Base-by-base conservation (phyloP, 2,329 filamentous ascomycete genomes). In the Colletotrichum sp. region DNA sequence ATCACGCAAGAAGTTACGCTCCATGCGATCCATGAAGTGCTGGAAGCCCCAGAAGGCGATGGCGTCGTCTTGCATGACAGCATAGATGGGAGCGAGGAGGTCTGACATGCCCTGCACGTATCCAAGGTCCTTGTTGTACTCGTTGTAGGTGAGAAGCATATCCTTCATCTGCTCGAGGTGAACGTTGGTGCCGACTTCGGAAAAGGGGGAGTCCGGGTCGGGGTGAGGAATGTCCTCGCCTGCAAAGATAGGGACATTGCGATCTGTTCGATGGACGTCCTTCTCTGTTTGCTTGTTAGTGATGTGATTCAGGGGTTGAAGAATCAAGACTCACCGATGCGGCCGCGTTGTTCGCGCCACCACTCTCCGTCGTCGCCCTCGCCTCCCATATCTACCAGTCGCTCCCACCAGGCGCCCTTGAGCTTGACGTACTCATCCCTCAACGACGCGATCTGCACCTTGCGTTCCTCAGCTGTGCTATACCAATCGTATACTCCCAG, bases 61-160 rank as follows among this genome's bases (percentile, higher is more conserved):
- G 1, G 97, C 96, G 82, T 99, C 97, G 83, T 99, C 98, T 86
- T 99, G 97, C 86, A 98, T 94, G 26, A 99, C 95, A 6, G 97
- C 97, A 82, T 99, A 99, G 76, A 99, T 95, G 3, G 97, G 97
- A 0, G 97, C 96, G 10, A 99, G 91, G 1, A 99, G 91, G 84
- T 99, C 97, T 14, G 96, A 98, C 97, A 99, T 99, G 77, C 97
- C 97, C 87, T 99, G 97, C 2, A 99, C 97, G 82, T 99, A 99
- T 65, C 98, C 97, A 4, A 99, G 90, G 74, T 97, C 95, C 75
- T 93, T 95, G 86, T 99, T 99, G 86, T 98, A 98, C 86, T 99
- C 97, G 83, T 99, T 99, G 85, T 99, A 99, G 0, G 97, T 99
- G 21, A 99, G 90, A 1, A 99, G 93, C 95, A 99, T 98, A 83